phyloP scores from a whole-genome alignment of 2,329 filamentous ascomycete species.

The Aspergillus transmontanensis region DNA sequence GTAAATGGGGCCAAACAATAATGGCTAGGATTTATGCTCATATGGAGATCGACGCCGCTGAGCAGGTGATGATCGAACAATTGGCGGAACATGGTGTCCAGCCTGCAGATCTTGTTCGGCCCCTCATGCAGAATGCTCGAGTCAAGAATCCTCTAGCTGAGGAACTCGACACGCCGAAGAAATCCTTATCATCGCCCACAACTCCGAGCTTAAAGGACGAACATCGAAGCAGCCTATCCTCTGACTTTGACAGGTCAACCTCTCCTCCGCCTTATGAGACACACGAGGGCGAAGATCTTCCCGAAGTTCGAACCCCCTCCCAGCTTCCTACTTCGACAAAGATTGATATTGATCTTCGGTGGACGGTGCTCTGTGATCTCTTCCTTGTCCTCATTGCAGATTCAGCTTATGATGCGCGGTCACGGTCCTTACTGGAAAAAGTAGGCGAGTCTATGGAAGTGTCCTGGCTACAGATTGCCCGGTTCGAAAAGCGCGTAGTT shows the following conservation, averaged over 20 bases:
- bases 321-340: conserved; percentile 79
- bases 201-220: conserved; percentile 29
- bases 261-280: conserved; percentile 60
- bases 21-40: conserved; percentile 93
- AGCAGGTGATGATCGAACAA: conserved; percentile 99
- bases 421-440: conserved; percentile 77
- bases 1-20: conserved; percentile 98
- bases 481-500: conserved; percentile 95
- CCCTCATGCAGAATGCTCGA: conserved; percentile 86
- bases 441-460: conserved; percentile 81
- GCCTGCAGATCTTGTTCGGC: conserved; percentile 78
- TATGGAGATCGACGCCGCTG: conserved; percentile 87
- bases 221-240: conserved; percentile 35
- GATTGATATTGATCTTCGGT: conserved; percentile 92
- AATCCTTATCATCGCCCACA: conserved; percentile 40
- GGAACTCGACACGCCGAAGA: conserved; percentile 34
- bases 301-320: conserved; percentile 78
- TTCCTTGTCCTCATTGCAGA: conserved; percentile 97
- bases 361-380: conserved; percentile 94
- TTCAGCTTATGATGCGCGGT: conserved; percentile 87
- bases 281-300: conserved; percentile 69
- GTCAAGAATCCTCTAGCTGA: conserved; percentile 89
- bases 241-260: conserved; percentile 48
- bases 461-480: conserved; percentile 88
- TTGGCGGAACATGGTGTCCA: conserved; percentile 88